Conservation (phyloP, 2,329 filamentous ascomycete genomes). For the Neobulgaria alba region DNA sequence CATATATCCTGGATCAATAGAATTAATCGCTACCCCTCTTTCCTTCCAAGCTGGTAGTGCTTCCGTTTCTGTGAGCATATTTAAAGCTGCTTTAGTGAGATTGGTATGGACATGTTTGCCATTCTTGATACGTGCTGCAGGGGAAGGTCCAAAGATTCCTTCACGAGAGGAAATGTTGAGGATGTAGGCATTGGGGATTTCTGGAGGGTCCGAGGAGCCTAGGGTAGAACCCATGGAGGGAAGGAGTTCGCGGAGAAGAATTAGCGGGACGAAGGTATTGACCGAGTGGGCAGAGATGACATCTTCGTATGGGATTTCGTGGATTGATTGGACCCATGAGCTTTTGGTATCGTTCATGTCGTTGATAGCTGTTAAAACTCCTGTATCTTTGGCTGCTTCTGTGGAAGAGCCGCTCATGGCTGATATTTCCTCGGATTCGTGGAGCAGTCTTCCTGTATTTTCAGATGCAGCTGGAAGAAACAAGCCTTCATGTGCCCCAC, state of each 20-base stretch:
- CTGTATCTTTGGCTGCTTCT: too few relatives aligned
- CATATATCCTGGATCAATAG: conserved; percentile 16
- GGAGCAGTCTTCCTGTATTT: too few relatives aligned
- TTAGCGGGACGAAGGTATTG: conserved; percentile 15
- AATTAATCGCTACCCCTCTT: conserved; percentile 12
- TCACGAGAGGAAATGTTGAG: conserved; percentile 16
- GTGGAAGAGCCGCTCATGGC: too few relatives aligned
- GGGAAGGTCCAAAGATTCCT: conserved; percentile 11
- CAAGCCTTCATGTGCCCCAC: conserved; percentile 4
- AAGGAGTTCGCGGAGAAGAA: conserved; percentile 13
- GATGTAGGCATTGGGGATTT: conserved; percentile 6
- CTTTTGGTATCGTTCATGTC: not conserved
- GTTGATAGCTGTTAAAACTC: not conserved
- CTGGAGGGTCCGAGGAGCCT: not conserved
- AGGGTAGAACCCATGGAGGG: conserved; percentile 8
- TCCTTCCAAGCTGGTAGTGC: conserved; percentile 10
- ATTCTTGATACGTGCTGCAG: conserved; percentile 4
- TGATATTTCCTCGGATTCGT: too few relatives aligned
- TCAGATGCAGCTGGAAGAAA: too few relatives aligned
- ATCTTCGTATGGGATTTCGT: conserved; percentile 15
- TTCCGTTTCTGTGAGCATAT: conserved; percentile 18
- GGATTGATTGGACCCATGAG: conserved; percentile 13
- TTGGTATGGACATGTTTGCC: conserved; percentile 17
- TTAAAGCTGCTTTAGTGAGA: conserved; percentile 16
- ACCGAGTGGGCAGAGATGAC: conserved; percentile 16